A percentile compares a stretch with the other conserved stretches of the same genome.
phyloP scores from a whole-genome alignment of 1,284 basidiomycete genomes.

The Uromyces viciae-fabae region DNA sequence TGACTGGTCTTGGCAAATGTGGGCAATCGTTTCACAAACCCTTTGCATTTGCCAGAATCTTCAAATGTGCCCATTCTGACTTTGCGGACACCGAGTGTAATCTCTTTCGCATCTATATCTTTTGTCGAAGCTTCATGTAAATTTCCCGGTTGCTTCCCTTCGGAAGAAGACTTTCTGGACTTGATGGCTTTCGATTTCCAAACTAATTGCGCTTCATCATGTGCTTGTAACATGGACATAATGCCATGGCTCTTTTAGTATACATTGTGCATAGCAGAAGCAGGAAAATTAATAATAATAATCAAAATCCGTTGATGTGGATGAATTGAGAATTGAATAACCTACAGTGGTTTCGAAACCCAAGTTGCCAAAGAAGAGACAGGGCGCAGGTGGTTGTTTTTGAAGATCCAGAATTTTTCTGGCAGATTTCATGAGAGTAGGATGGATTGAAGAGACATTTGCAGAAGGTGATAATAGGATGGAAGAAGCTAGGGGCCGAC shows the following conservation, averaged over 20 bases:
- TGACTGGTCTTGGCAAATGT: too few species aligned
- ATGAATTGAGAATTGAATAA: neutral
- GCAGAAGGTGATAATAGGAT: neutral
- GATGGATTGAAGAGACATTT: conserved; percentile 10
- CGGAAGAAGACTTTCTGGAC: neutral
- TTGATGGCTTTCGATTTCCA: conserved; percentile 7
- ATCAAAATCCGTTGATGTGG: neutral
- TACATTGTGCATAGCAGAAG: too few species aligned
- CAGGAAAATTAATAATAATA: neutral
- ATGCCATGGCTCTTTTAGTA: conserved; percentile 48
- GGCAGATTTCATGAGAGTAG: conserved; percentile 66
- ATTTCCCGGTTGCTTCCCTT: neutral
- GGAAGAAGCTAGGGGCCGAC: conserved; percentile 45
- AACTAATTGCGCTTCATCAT: neutral
- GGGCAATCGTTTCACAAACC: conserved; percentile 62
- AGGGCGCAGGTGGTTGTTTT: conserved; percentile 75
- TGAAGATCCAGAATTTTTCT: conserved; percentile 76
- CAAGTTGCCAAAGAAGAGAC: conserved; percentile 83
- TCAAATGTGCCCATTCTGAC: conserved; percentile 92
- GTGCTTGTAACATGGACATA: conserved; percentile 49
- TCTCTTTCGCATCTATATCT: conserved; percentile 39
- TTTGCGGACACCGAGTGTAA: conserved; percentile 69
- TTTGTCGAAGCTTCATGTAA: neutral
- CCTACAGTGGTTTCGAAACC: conserved; percentile 69
- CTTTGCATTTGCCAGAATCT: conserved; percentile 89